Conservation (phyloP, 73 alveolate genomes). For the Breviolum minutum region DNA sequence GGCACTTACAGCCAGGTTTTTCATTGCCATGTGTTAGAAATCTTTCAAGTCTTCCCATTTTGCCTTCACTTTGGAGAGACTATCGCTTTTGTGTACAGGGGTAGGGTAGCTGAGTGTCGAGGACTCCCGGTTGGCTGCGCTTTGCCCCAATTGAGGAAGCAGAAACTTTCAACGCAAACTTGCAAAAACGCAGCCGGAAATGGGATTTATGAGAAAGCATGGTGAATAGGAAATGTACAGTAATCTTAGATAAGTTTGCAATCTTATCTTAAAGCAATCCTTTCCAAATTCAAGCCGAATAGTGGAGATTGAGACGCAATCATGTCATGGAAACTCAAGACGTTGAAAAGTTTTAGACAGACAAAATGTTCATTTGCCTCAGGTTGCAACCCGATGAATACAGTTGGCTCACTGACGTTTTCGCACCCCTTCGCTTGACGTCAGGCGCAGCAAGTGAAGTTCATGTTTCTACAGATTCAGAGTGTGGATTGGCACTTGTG, state of each 20-base stretch:
- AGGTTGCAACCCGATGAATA: slow-evolving; percentile 70
- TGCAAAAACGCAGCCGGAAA: not conserved
- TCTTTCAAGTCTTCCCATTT: too few species aligned
- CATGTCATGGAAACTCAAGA: too few species aligned
- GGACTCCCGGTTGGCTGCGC: not conserved
- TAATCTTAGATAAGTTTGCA: too few species aligned
- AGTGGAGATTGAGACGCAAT: too few species aligned
- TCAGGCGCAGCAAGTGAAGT: not conserved
- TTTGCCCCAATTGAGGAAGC: slow-evolving; percentile 12
- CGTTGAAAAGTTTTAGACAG: too few species aligned
- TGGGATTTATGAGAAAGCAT: not conserved
- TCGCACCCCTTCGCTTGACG: not conserved
- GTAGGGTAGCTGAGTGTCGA: not conserved
- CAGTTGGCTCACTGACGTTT: slow-evolving; percentile 65
- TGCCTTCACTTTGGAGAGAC: not conserved
- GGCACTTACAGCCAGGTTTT: not conserved
- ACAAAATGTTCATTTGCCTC: not conserved
- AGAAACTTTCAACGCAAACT: not conserved
- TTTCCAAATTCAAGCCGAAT: too few species aligned
- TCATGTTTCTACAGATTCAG: too few species aligned
- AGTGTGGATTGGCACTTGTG: too few species aligned
- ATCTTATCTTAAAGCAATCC: too few species aligned
- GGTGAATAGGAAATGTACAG: too few species aligned
- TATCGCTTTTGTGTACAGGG: slow-evolving; percentile 24
- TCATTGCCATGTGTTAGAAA: not conserved